Conservation (phyloP, 805 yeast species). For the Yarrowia osloensis region DNA sequence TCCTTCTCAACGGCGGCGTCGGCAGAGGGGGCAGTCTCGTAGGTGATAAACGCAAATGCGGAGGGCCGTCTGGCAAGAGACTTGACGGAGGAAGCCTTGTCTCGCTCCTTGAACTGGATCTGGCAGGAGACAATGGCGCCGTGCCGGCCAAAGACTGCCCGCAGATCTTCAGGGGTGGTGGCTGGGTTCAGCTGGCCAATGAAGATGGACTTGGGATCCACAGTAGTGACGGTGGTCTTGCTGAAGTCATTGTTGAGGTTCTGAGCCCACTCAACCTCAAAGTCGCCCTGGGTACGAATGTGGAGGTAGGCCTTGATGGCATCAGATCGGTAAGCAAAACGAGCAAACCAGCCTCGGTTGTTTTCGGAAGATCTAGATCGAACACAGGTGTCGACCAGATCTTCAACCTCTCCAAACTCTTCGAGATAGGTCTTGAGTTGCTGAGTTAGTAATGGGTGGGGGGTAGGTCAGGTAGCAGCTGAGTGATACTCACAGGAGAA, state of each 20-base stretch:
- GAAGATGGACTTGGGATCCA: conserved; percentile 74
- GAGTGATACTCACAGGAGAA: conserved; percentile 3
- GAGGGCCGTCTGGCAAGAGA: conserved; percentile 18
- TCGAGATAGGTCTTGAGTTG: conserved; percentile 47
- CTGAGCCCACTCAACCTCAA: conserved; percentile 82
- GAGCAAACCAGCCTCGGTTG: conserved; percentile 63
- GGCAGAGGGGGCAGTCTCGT: conserved; percentile 65
- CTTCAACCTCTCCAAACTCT: conserved; percentile 76
- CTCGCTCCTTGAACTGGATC: conserved; percentile 21
- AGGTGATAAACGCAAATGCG: conserved; percentile 72
- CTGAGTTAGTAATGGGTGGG: neutral
- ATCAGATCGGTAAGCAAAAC: conserved; percentile 80
- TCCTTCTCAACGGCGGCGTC: conserved; percentile 75
- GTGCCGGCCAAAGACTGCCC: conserved; percentile 62
- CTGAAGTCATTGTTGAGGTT: conserved; percentile 48
- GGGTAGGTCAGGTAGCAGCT: neutral
- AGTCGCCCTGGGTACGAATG: conserved; percentile 38
- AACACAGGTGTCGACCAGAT: conserved; percentile 43
- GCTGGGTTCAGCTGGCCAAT: conserved; percentile 68
- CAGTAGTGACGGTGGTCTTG: conserved; percentile 46
- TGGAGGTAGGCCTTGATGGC: conserved; percentile 75
- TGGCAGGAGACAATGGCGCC: conserved; percentile 52
- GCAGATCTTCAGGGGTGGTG: conserved; percentile 57
- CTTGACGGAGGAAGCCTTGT: neutral
- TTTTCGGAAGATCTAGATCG: neutral